Evolutionary conservation across 2,329 filamentous ascomycete species (phyloP).

Genomic region (Curvularia sp.): DNA sequence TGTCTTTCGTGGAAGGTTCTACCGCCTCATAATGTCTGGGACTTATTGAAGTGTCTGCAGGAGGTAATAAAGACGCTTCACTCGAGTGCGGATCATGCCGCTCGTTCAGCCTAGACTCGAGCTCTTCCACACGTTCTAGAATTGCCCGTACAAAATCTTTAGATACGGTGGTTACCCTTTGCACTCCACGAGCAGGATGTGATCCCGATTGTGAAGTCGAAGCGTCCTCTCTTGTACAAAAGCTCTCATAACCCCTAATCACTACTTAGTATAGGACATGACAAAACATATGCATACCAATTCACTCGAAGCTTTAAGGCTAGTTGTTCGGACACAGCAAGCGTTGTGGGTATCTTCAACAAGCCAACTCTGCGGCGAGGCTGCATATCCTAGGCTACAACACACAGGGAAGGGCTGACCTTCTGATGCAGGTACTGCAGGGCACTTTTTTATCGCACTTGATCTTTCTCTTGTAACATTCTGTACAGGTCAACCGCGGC

Average conservation of each 20-base stretch:
- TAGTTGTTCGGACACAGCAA: not conserved
- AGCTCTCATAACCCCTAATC: slow-evolving; percentile 20
- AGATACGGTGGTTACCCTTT: not conserved
- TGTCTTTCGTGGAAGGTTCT: not conserved
- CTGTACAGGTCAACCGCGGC: slow-evolving; percentile 37
- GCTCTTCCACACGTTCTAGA: slow-evolving; percentile 35
- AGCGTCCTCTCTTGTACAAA: slow-evolving; percentile 23
- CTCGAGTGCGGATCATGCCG: not conserved
- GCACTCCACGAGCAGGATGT: slow-evolving; percentile 5
- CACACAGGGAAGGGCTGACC: slow-evolving; percentile 22
- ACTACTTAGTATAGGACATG: not conserved
- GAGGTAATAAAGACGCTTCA: not conserved
- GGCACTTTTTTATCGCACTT: slow-evolving; percentile 54
- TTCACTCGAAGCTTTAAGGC: not conserved
- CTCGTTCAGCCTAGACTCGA: slow-evolving; percentile 29
- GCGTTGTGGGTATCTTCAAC: not conserved
- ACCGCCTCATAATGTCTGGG: slow-evolving; percentile 21
- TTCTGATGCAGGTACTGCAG: slow-evolving; percentile 51
- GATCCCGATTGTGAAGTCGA: not conserved
- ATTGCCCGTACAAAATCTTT: slow-evolving; percentile 26
- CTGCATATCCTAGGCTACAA: not conserved
- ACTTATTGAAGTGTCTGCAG: slow-evolving; percentile 6
- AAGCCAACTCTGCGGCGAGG: not conserved
- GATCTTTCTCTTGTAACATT: slow-evolving; percentile 45
- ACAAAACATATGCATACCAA: no score